Conservation (phyloP, 169 alveolate genomes). For the Theileria parva region DNA sequence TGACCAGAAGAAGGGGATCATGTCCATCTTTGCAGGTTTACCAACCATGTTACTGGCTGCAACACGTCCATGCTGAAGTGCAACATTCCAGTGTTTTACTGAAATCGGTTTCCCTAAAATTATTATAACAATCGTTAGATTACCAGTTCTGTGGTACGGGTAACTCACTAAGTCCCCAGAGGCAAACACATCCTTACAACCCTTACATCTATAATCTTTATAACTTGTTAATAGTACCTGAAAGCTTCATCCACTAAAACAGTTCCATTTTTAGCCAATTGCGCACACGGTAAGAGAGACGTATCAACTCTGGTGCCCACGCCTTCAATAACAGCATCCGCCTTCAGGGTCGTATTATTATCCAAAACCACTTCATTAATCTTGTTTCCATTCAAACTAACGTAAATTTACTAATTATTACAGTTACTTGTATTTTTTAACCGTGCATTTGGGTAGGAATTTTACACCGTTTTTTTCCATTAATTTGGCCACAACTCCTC, state of each 20-base stretch:
- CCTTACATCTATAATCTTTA: constrained; percentile 38
- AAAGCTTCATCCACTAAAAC: constrained; percentile 65
- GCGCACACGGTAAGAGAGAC: constrained; percentile 58
- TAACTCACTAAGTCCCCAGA: constrained; percentile 76
- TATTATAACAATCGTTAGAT: neutral
- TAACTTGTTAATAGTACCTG: constrained; percentile 12
- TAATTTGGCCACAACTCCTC: constrained; percentile 57
- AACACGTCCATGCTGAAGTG: constrained; percentile 79
- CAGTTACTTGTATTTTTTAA: constrained; percentile 36
- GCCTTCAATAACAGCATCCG: constrained; percentile 79
- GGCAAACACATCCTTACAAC: constrained; percentile 71
- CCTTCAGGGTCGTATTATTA: constrained; percentile 64
- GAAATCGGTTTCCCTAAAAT: constrained; percentile 53
- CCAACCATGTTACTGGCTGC: constrained; percentile 78
- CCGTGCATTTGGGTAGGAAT: constrained; percentile 49
- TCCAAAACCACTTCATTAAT: constrained; percentile 69
- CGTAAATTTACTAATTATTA: neutral
- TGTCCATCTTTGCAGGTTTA: constrained; percentile 39
- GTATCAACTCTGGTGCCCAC: constrained; percentile 74
- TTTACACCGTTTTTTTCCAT: constrained; percentile 64
- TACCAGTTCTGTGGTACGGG: constrained; percentile 74
- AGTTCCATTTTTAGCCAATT: constrained; percentile 59
- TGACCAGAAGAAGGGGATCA: constrained; percentile 80
- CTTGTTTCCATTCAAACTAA: constrained; percentile 36
- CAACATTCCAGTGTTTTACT: constrained; percentile 81